Conservation (phyloP, 2,329 filamentous ascomycete species). For the Curvularia eragrostidis region DNA sequence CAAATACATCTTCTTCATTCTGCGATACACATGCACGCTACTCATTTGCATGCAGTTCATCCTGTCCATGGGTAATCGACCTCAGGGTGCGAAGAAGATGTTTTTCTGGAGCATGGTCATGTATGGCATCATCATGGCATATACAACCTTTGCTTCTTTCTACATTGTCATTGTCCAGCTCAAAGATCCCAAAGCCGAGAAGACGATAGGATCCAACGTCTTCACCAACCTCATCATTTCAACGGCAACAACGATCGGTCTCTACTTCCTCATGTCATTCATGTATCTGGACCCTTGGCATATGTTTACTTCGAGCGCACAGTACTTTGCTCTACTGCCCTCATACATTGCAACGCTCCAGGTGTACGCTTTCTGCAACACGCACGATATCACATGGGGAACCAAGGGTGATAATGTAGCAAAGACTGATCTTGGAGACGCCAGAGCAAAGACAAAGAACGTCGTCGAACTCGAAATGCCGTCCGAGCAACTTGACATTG, state of each 20-base stretch:
- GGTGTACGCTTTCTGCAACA: conserved; percentile 99
- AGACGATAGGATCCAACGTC: conserved; percentile 79
- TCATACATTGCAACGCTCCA: conserved; percentile 96
- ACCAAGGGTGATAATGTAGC: conserved; percentile 98
- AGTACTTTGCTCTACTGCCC: conserved; percentile 93
- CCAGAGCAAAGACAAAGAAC: conserved; percentile 73
- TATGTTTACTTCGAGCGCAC: conserved; percentile 89
- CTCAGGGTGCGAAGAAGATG: conserved; percentile 90
- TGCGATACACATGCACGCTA: conserved; percentile 84
- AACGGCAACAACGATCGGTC: conserved; percentile 83
- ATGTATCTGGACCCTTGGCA: conserved; percentile 98
- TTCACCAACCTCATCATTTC: conserved; percentile 96
- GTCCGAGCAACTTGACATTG: conserved; percentile 95
- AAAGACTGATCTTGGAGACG: conserved; percentile 88
- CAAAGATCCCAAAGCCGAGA: conserved; percentile 56
- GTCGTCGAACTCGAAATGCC: conserved; percentile 98
- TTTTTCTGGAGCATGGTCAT: conserved; percentile 87
- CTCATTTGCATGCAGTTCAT: conserved; percentile 97
- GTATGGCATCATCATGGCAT: conserved; percentile 94
- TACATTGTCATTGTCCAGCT: conserved; percentile 91
- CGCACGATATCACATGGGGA: conserved; percentile 98
- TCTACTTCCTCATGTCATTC: conserved; percentile 97
- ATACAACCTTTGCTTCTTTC: conserved; percentile 87
- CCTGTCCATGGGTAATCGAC: conserved; percentile 91
- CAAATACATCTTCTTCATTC: conserved; percentile 80